Base-by-base conservation (phyloP, 352 stramenopile genomes). In the Globisporangium polare region DNA sequence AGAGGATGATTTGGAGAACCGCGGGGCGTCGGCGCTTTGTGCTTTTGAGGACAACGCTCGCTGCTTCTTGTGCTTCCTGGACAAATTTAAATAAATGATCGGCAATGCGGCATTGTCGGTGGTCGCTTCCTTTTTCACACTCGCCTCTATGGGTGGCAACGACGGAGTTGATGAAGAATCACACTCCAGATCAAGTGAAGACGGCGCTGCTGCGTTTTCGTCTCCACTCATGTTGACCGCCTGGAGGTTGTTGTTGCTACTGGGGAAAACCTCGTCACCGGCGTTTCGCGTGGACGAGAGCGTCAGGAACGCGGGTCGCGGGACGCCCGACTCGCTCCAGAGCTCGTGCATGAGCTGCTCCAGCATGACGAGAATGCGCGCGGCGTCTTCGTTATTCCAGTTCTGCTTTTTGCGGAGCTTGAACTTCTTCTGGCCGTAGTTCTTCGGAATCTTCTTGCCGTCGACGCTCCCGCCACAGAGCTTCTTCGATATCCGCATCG, bases 401-500 rank as follows among this genome's bases (percentile, higher is more conserved):
- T 77, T 20, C 12, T 45, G 35, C 60, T 89, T 88, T 54, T 88
- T 86, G 8, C 80, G 76, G 33, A 88, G 70, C 22, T 84, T 83
- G 49, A 88, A 92, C 58, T 90, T 92, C 62, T 87, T 85, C 66
- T 92, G 83, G 3, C 83, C 83, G 53, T 84, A 92, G 58, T 93
- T 93, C 51, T 86, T 91, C 0, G 84, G 78, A 47, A 93, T 77
- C 6, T 65, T 63, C 51, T 88, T 88, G 49, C 80, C 80, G 51
- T 89, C 80, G 46, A 93, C 84, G 9, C 68, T 74, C 3, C 82
- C 82, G 10, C 80, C 79, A 51, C 81, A 90, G 31, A 93, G 71
- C 46, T 93, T 93, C 70, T 93, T 93, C 18, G 80, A 90, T 41
- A 93, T 78, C 12, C 84, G 72, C 84, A 93, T 93, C 37, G 84